Evolutionary conservation across 768 basidiomycete species (phyloP), one percentile per base, ranked within the genome.

Genomic region (Dentipellis fragilis): DNA sequence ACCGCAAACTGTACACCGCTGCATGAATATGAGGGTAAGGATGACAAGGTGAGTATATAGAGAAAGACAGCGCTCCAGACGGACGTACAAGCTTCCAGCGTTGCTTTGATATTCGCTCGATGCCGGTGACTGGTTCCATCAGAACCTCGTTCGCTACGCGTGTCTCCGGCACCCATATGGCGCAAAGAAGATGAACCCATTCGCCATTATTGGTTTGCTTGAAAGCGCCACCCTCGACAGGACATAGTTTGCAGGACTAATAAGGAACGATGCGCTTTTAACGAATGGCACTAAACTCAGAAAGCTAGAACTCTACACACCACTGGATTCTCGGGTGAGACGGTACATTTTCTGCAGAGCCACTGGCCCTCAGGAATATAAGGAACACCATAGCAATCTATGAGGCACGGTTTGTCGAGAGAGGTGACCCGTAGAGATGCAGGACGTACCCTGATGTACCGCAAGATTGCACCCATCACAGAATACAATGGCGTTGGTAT

Each of bases 331-430:
- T 97, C 95, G 0, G 96, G 96, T 1, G 93, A 95, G 10, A 98
- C 93, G 0, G 93, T 97, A 65, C 96, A 99, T 70, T 99, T 99
- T 48, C 96, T 75, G 68, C 96, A 99, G 36, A 99, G 80, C 96
- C 96, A 99, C 68, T 99, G 96, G 1, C 96, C 96, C 73, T 99
- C 96, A 0, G 96, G 96, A 57, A 99, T 97, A 66, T 99, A 99
- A 10, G 96, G 96, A 1, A 99, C 93, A 17, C 96, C 96, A 65
- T 99, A 99, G 65, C 96, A 99, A 67, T 99, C 96, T 96, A 60
- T 2, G n/a, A 46, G 22, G 37, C 10, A 14, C 48, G 47, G 14
- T 12, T 50, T 10, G 38, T 23, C 16, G 3, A 38, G n/a, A 19
- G 16, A 42, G 8, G 14, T 42, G 19, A 29, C 2, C 42, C 19